These are phyloP conservation scores for Aspergillus tanneri DNA, from an alignment of 2,329 filamentous ascomycete species.

Conservation along the genomic window DNA sequence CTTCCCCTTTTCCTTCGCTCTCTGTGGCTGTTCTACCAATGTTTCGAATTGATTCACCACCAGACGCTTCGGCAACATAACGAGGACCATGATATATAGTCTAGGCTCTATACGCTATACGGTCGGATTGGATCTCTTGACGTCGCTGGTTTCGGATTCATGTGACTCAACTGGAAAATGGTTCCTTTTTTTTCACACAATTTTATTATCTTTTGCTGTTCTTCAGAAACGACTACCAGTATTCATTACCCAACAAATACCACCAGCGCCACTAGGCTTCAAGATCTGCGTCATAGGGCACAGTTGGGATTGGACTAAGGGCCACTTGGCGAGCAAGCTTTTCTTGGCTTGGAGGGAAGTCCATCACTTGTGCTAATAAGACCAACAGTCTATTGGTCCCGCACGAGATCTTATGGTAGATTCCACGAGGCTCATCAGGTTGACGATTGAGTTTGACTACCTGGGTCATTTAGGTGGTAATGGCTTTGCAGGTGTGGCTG, in stretches of 20 bases:
- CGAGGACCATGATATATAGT: not conserved
- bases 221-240: not conserved
- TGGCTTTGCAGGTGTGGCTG: too few relatives aligned
- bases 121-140: too few relatives aligned
- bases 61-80: not conserved
- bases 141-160: too few relatives aligned
- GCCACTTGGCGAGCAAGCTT: constrained; percentile 14
- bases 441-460: too few relatives aligned
- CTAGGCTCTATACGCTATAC: too few relatives aligned
- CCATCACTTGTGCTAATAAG: constrained; percentile 6
- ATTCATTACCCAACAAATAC: not conserved
- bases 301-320: not conserved
- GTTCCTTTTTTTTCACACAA: not conserved
- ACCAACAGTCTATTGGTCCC: too few relatives aligned
- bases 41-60: not conserved
- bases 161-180: not conserved
- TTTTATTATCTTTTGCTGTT: not conserved
- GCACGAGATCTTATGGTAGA: too few relatives aligned
- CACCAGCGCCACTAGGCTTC: not conserved
- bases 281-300: not conserved
- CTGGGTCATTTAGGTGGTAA: too few relatives aligned
- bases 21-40: not conserved
- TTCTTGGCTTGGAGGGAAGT: constrained; percentile 15
- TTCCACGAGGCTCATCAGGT: too few relatives aligned
- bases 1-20: not conserved